Evolutionary conservation across 2,329 filamentous ascomycete species (phyloP).

Genomic region (Arthrobotrys sinensis): DNA sequence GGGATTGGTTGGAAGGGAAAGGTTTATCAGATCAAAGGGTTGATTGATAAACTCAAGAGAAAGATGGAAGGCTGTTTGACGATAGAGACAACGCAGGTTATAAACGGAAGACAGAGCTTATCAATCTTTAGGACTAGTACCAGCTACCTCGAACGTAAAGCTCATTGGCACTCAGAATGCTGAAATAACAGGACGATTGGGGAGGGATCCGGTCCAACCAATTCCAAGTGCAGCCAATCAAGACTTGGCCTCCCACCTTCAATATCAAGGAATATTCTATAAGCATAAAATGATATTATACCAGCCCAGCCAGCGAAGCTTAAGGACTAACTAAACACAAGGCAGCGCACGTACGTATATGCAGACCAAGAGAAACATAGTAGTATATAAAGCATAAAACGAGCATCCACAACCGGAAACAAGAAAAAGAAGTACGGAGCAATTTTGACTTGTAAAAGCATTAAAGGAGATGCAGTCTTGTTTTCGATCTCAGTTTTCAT

Average conservation of each 20-base stretch:
- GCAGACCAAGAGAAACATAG: conserved; percentile 4
- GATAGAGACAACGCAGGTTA: conserved; percentile 10
- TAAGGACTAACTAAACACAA: conserved; percentile 14
- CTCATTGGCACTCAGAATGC: not conserved
- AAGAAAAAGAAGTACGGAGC: not conserved
- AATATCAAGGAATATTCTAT: not conserved
- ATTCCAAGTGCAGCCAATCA: not conserved
- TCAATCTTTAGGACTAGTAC: not conserved
- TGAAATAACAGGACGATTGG: not conserved
- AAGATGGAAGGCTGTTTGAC: not conserved
- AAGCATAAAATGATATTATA: conserved; percentile 21
- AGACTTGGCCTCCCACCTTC: not conserved
- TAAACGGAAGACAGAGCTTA: conserved; percentile 15
- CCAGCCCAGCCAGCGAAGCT: conserved; percentile 23
- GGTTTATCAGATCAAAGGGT: conserved; percentile 25
- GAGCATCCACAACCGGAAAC: conserved; percentile 11
- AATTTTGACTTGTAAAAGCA: conserved; percentile 4
- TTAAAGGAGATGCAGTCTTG: not conserved
- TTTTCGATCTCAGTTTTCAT: conserved; percentile 21
- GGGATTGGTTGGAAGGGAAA: not conserved
- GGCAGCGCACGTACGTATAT: conserved; percentile 8
- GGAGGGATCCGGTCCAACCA: not conserved
- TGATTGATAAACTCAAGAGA: conserved; percentile 13
- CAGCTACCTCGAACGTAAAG: not conserved
- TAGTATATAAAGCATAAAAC: conserved; percentile 4